phyloP scores from a whole-genome alignment of 2,329 filamentous ascomycete species.

The Epichloe brachyelytri region DNA sequence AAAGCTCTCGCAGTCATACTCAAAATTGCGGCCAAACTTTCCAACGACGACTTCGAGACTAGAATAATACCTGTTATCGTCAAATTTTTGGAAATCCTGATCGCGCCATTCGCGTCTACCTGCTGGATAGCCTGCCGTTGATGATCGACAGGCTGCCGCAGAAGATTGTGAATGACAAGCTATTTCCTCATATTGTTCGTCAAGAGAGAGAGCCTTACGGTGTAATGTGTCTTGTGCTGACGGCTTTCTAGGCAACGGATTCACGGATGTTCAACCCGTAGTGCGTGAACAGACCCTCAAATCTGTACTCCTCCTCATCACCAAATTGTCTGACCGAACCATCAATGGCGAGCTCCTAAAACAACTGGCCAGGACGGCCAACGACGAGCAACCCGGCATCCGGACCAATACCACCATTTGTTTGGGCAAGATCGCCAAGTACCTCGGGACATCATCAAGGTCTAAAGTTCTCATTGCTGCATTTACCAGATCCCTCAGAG shows the following conservation, averaged over 20 bases:
- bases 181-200: slow-evolving; percentile 83
- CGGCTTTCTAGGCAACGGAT: slow-evolving; percentile 57
- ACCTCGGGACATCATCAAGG: slow-evolving; percentile 64
- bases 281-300: slow-evolving; percentile 95
- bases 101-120: slow-evolving; percentile 77
- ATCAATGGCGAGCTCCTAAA: slow-evolving; percentile 88
- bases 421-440: slow-evolving; percentile 86
- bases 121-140: slow-evolving; percentile 74
- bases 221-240: slow-evolving; percentile 8
- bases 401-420: slow-evolving; percentile 97
- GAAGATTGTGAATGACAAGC: slow-evolving; percentile 87
- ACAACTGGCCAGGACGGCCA: slow-evolving; percentile 87
- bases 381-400: slow-evolving; percentile 94
- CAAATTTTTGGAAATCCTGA: slow-evolving; percentile 85
- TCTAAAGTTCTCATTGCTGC: slow-evolving; percentile 88
- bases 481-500: slow-evolving; percentile 76
- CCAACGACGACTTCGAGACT: slow-evolving; percentile 77
- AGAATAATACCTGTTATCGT: slow-evolving; percentile 78
- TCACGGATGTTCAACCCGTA: slow-evolving; percentile 80
- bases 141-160: slow-evolving; percentile 88
- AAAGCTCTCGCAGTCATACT: slow-evolving; percentile 81
- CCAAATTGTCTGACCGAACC: slow-evolving; percentile 80
- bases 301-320: slow-evolving; percentile 74
- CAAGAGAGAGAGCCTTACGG: neutral
- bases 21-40: slow-evolving; percentile 79